phyloP scores from a whole-genome alignment of 768 basidiomycete genomes.

The Phylloporus arenicola region DNA sequence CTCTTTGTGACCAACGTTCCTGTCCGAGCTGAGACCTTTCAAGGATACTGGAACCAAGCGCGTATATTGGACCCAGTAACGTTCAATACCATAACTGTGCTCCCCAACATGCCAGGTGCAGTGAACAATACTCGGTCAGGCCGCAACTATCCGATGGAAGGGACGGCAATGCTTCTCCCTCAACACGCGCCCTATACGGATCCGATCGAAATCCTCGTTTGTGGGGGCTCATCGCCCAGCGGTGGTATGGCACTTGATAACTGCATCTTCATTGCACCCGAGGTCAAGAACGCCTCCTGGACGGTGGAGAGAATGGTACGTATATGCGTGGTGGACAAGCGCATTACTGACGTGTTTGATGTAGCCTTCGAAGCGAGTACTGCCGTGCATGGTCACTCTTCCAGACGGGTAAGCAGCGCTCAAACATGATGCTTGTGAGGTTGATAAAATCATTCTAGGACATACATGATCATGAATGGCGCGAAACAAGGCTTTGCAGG shows the following conservation, averaged over 20 bases:
- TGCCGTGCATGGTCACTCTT: constrained; percentile 68
- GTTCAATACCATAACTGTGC: constrained; percentile 50
- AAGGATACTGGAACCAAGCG: constrained; percentile 79
- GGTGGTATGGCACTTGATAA: constrained; percentile 53
- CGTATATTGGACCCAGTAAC: constrained; percentile 64
- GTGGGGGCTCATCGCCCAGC: constrained; percentile 67
- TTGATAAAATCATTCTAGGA: constrained; percentile 41
- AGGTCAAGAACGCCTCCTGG: constrained; percentile 59
- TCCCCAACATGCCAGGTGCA: constrained; percentile 72
- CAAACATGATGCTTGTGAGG: background rate
- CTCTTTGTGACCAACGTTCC: background rate
- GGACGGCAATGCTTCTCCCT: constrained; percentile 63
- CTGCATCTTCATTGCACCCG: constrained; percentile 66
- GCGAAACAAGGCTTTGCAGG: constrained; percentile 66
- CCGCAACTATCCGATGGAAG: constrained; percentile 75
- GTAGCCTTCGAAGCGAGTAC: constrained; percentile 67
- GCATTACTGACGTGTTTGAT: background rate
- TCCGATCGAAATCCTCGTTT: constrained; percentile 60
- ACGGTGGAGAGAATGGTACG: constrained; percentile 73
- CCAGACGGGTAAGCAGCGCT: constrained; percentile 34
- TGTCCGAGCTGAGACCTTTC: background rate
- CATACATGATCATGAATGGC: constrained; percentile 72
- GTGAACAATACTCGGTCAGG: constrained; percentile 68
- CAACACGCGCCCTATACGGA: constrained; percentile 69
- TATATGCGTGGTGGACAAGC: background rate